phyloP scores from a whole-genome alignment of 2,329 filamentous ascomycete genomes.

The Whalleya microplaca region DNA sequence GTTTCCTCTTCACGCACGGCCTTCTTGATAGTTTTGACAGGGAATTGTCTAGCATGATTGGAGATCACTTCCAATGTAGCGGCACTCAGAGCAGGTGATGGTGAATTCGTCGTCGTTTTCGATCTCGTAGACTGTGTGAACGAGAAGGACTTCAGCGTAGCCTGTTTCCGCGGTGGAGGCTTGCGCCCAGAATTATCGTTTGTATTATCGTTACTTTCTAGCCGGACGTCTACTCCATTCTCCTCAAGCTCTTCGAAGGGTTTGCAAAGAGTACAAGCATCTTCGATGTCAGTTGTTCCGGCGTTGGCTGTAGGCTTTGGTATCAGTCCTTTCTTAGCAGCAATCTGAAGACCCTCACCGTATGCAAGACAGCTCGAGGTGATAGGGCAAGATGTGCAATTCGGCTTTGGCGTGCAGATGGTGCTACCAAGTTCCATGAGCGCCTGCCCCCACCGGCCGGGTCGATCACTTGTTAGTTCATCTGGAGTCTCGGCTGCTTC shows the following conservation, averaged over 20 bases:
- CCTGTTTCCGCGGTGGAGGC: conserved; percentile 22
- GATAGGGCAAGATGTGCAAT: conserved; percentile 57
- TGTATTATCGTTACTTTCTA: conserved; percentile 12
- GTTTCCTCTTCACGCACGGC: conserved; percentile 55
- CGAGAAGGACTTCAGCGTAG: conserved; percentile 34
- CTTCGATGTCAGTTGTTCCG: conserved; percentile 50
- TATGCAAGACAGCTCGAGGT: conserved; percentile 56
- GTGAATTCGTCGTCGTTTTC: background rate
- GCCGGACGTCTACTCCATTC: conserved; percentile 26
- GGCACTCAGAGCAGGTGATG: conserved; percentile 18
- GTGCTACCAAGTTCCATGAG: conserved; percentile 70
- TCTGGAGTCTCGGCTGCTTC: conserved; percentile 16
- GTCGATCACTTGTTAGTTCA: conserved; percentile 48
- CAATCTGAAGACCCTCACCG: conserved; percentile 47
- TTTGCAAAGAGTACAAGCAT: conserved; percentile 53
- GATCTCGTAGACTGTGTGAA: conserved; percentile 24
- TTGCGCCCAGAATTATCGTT: conserved; percentile 4
- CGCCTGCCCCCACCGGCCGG: conserved; percentile 66
- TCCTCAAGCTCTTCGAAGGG: conserved; percentile 44
- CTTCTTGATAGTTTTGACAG: conserved; percentile 55
- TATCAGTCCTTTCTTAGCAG: conserved; percentile 24
- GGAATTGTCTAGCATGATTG: conserved; percentile 54
- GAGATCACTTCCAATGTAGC: conserved; percentile 41
- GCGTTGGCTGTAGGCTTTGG: conserved; percentile 4
- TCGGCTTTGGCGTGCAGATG: conserved; percentile 62